A percentile compares a stretch with the other conserved stretches of the same genome.
These are phyloP conservation scores for Coemansia sp. DNA, from an alignment of 192 early-diverging fungal species.

Conservation along the genomic window DNA sequence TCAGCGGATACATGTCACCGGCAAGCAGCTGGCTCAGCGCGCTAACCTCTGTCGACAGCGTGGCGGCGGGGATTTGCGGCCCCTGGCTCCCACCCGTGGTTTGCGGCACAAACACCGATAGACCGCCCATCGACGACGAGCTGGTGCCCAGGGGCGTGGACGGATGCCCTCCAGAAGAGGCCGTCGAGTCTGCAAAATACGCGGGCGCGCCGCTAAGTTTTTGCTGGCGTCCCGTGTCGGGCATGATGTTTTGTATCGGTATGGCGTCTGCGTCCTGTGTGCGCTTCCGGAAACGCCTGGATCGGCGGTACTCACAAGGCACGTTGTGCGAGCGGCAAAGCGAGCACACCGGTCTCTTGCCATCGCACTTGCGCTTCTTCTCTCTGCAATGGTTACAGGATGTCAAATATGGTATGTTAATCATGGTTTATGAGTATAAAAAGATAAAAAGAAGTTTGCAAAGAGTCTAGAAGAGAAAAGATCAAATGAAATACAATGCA, in stretches of 20 bases:
- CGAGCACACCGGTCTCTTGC: slow-evolving; percentile 37
- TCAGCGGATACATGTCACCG: slow-evolving; percentile 43
- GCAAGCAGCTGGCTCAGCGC: slow-evolving; percentile 34
- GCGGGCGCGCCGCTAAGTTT: too few relatives aligned
- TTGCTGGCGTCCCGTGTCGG: too few relatives aligned
- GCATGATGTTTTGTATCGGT: slow-evolving; percentile 18
- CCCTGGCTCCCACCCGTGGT: neutral
- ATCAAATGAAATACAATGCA: neutral
- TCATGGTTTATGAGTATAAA: slow-evolving; percentile 12
- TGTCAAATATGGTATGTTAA: slow-evolving; percentile 33
- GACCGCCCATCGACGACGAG: neutral
- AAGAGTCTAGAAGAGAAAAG: neutral
- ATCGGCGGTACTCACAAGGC: slow-evolving; percentile 41
- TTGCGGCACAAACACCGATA: neutral
- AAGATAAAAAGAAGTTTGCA: slow-evolving; percentile 1
- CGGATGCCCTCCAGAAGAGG: too few relatives aligned
- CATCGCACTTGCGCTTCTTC: slow-evolving; percentile 53
- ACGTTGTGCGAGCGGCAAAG: slow-evolving; percentile 38
- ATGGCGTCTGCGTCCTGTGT: neutral
- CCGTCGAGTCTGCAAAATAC: too few relatives aligned
- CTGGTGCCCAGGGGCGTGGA: too few relatives aligned
- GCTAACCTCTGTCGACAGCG: slow-evolving; percentile 16
- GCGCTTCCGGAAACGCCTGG: slow-evolving; percentile 40
- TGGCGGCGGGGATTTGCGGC: neutral
- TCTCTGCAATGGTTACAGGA: slow-evolving; percentile 51